These are phyloP conservation scores for Davidsoniella eucalypti DNA, from an alignment of 2,329 filamentous ascomycete genomes.

Conservation along the genomic window DNA sequence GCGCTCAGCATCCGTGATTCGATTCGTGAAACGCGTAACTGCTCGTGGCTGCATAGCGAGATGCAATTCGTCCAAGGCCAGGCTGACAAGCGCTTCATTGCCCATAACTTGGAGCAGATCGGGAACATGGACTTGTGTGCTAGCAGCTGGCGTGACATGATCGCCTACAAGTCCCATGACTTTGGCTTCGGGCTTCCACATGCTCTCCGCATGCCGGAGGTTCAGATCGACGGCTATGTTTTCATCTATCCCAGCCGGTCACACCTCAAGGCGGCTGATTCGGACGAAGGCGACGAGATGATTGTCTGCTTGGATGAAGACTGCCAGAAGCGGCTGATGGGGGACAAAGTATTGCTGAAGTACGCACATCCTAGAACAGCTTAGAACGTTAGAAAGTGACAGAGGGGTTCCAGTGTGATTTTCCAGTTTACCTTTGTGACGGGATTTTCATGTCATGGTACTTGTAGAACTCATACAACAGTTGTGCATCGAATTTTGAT, in stretches of 20 bases:
- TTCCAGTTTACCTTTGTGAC: no score
- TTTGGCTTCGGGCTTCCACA: slow-evolving; percentile 9
- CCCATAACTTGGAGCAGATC: neutral
- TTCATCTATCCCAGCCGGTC: slow-evolving; percentile 6
- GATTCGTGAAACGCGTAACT: slow-evolving; percentile 7
- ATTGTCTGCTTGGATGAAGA: slow-evolving; percentile 2
- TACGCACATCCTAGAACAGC: slow-evolving; percentile 1
- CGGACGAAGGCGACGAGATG: slow-evolving; percentile 4
- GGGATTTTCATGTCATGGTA: no score
- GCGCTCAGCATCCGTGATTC: slow-evolving; percentile 6
- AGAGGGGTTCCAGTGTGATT: no score
- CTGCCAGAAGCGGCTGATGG: slow-evolving; percentile 4
- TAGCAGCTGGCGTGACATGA: slow-evolving; percentile 3
- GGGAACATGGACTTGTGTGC: neutral
- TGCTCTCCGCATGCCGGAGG: neutral
- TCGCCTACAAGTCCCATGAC: neutral
- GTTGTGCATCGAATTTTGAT: no score
- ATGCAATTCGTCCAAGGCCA: slow-evolving; percentile 2
- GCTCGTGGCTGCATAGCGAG: slow-evolving; percentile 3
- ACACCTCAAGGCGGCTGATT: slow-evolving; percentile 3
- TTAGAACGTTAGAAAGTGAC: no score
- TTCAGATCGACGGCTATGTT: slow-evolving; percentile 1
- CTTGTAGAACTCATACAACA: no score
- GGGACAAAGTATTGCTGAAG: slow-evolving; percentile 1
- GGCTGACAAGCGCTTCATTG: slow-evolving; percentile 1